Evolutionary conservation across 2,329 filamentous ascomycete species (phyloP), one percentile per base, ranked within the genome.

Genomic region (Dactylellina haptotyla): DNA sequence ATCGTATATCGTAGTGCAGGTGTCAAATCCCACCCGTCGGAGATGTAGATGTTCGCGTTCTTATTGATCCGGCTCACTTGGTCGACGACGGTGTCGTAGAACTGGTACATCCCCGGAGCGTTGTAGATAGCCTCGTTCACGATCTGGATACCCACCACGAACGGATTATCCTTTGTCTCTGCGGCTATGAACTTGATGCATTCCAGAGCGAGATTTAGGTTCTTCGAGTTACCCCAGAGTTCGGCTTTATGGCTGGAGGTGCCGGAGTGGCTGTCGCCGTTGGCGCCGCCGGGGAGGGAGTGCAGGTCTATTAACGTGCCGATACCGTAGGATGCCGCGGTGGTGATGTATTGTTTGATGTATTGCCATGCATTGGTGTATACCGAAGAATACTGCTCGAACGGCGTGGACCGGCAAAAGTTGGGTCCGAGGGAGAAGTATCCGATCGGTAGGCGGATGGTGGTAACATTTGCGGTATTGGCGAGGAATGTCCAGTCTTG

Each of bases 301-400:
- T 88, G 86, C 4, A 88, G 78, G 77, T 88, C 86, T 41, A 88
- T 78, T n/a, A 88, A 78, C 1, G 86, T 83, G 2, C 85, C 85
- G 50, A 88, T 85, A 1, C 85, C 85, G 45, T 81, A 79, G 14
- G 78, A 72, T 28, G 82, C 80, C 34, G 84, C 83, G 23, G 84
- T 81, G 3, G 77, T 75, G 6, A 87, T 81, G 0, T 87, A 78
- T 6, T 79, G 78, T 46, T 83, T 83, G 14, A 87, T 84, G 9
- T 80, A 81, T 0, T 77, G 62, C 87, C 87, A 88, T 4, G 85
- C 85, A 70, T 83, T 82, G 58, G 79, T 76, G 76, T 88, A 88
- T 8, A 88, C 82, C 26, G 80, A 76, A 4, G 81, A 79, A 6
- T 81, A 79, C 18, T 74, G 76, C 28, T 84, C 82, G 78, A 88